Evolutionary conservation across 1,284 basidiomycete species (phyloP).

Genomic region (Peniophora sp.): DNA sequence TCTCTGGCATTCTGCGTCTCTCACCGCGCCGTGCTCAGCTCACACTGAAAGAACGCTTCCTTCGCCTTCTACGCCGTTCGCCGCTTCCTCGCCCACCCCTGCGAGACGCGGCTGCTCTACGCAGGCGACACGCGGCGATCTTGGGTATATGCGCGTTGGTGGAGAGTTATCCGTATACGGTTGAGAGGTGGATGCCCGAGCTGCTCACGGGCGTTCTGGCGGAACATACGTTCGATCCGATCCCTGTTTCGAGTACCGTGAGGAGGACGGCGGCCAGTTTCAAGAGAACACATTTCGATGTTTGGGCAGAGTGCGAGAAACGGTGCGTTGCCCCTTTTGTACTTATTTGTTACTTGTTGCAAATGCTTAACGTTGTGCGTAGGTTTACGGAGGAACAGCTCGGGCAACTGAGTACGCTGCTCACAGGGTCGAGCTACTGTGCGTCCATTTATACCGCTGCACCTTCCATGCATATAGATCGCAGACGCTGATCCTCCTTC

Average conservation of each 20-base stretch:
- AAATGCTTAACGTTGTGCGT: too few relatives aligned
- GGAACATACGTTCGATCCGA: slow-evolving; percentile 79
- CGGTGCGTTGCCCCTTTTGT: slow-evolving; percentile 15
- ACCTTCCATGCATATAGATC: background rate
- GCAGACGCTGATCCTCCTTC: background rate
- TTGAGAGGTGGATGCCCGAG: slow-evolving; percentile 81
- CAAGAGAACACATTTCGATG: slow-evolving; percentile 75
- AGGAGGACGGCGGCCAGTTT: slow-evolving; percentile 68
- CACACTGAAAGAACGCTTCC: slow-evolving; percentile 67
- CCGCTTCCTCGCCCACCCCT: slow-evolving; percentile 49
- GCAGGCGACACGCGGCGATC: slow-evolving; percentile 72
- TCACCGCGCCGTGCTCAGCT: slow-evolving; percentile 72
- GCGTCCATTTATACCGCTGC: slow-evolving; percentile 20
- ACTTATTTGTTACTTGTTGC: too few relatives aligned
- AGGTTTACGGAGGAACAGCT: slow-evolving; percentile 67
- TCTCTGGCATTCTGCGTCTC: slow-evolving; percentile 74
- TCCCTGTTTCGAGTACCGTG: slow-evolving; percentile 68
- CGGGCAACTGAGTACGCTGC: slow-evolving; percentile 58
- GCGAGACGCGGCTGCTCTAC: slow-evolving; percentile 53
- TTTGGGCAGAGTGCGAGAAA: slow-evolving; percentile 78
- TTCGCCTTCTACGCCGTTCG: slow-evolving; percentile 52
- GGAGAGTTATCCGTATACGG: slow-evolving; percentile 79
- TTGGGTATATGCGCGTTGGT: slow-evolving; percentile 74
- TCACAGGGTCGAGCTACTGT: slow-evolving; percentile 74
- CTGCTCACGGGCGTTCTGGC: slow-evolving; percentile 63